phyloP scores from a whole-genome alignment of 192 early-diverging fungal genomes.

The Coemansia sp. region DNA sequence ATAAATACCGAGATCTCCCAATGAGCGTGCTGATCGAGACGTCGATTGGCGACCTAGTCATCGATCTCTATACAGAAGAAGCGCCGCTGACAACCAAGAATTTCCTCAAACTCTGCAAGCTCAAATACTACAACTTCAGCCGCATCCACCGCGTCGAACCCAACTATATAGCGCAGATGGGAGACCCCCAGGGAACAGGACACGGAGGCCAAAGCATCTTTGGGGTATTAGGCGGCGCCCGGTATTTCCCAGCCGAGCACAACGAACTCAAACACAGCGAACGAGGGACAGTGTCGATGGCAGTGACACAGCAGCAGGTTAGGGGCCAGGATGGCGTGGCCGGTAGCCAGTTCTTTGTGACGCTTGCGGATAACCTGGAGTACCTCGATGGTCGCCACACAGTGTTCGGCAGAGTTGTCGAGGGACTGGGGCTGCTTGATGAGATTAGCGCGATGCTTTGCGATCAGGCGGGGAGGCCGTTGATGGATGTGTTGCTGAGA shows the following conservation, averaged over 20 bases:
- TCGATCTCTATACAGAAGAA: constrained; percentile 36
- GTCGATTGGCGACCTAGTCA: constrained; percentile 56
- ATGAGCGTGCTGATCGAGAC: constrained; percentile 87
- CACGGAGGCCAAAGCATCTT: constrained; percentile 75
- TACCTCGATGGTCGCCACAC: constrained; percentile 82
- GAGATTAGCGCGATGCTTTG: constrained; percentile 67
- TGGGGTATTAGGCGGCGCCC: constrained; percentile 55
- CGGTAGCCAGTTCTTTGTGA: constrained; percentile 67
- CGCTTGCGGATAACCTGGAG: constrained; percentile 63
- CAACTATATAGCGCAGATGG: constrained; percentile 93
- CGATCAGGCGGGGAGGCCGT: constrained; percentile 73
- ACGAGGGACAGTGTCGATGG: constrained; percentile 89
- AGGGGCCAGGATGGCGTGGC: constrained; percentile 66
- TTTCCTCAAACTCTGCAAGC: constrained; percentile 81
- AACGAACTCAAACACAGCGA: constrained; percentile 67
- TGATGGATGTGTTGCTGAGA: constrained; percentile 80
- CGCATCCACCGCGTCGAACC: constrained; percentile 77
- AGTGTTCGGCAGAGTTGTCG: constrained; percentile 86
- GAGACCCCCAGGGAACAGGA: constrained; percentile 93
- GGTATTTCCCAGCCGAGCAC: constrained; percentile 64
- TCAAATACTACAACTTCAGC: constrained; percentile 80
- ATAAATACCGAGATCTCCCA: too few relatives aligned
- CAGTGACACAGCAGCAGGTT: constrained; percentile 68
- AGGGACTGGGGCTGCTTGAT: constrained; percentile 86
- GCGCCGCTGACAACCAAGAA: constrained; percentile 84